Percentiles rank a stretch among this genome's conserved stretches.
phyloP scores from a whole-genome alignment of 139 green algal genomes.

The Nannochloris sp. region DNA sequence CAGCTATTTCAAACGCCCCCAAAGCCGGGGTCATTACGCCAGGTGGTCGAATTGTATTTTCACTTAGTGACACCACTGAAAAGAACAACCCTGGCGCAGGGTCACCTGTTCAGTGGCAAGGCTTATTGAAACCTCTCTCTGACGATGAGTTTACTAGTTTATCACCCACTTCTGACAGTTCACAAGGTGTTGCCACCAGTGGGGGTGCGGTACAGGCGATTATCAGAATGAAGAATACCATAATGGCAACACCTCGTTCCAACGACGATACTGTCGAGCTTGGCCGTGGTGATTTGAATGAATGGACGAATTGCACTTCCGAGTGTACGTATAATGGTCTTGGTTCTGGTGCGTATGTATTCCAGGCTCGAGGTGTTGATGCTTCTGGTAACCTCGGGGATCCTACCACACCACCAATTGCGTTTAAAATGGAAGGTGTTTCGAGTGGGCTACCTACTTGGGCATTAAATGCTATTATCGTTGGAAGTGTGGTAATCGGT shows the following conservation, averaged over 20 bases:
- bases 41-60: background rate
- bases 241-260: too few relatives aligned
- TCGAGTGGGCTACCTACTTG: conserved; percentile 10
- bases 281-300: conserved; percentile 1
- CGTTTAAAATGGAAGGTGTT: conserved; percentile 16
- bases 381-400: conserved; percentile 31
- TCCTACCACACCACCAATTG: background rate
- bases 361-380: conserved; percentile 24
- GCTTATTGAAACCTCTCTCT: too few relatives aligned
- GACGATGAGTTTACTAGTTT: too few relatives aligned
- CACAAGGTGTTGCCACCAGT: too few relatives aligned
- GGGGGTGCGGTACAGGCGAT: too few relatives aligned
- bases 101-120: background rate
- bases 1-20: background rate
- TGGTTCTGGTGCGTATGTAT: conserved; percentile 15
- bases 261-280: too few relatives aligned
- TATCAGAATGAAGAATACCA: too few relatives aligned
- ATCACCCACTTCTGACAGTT: too few relatives aligned
- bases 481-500: background rate
- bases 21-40: background rate
- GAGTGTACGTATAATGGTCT: conserved; percentile 11
- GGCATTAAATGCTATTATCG: conserved; percentile 18
- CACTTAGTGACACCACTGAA: background rate
- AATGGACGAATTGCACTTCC: conserved; percentile 20
- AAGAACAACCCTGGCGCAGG: background rate